Evolutionary conservation across 345 rosid genomes (phyloP).

Genomic region (Streptanthus diversifolius): DNA sequence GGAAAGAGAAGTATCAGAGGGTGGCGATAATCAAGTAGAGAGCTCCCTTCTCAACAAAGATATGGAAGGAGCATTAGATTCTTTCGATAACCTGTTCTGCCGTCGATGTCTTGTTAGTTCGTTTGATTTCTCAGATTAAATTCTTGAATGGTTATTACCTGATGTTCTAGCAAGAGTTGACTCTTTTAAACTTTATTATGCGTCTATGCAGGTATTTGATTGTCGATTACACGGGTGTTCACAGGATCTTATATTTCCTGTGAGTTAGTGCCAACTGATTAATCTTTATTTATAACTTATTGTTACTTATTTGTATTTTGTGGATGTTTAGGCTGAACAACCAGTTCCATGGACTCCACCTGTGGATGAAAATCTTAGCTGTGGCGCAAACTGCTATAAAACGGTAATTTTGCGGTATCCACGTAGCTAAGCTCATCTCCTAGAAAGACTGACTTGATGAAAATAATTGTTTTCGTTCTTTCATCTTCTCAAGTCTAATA

Average conservation of each 20-base stretch:
- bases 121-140: slow-evolving; percentile 1
- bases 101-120: slow-evolving; percentile 91
- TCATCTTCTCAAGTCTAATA: slow-evolving; percentile 66
- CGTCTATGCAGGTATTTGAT: slow-evolving; percentile 77
- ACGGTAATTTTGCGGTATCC: slow-evolving; percentile 43
- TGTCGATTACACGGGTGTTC: slow-evolving; percentile 99
- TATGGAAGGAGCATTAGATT: slow-evolving; percentile 97
- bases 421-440: slow-evolving; percentile 10
- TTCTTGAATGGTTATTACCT: neutral
- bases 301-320: slow-evolving; percentile 12
- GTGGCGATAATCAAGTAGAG: slow-evolving; percentile 49
- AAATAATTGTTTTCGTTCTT: neutral
- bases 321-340: slow-evolving; percentile 65
- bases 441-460: neutral
- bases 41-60: slow-evolving; percentile 73
- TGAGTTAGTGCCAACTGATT: slow-evolving; percentile 42
- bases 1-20: slow-evolving; percentile 56
- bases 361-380: slow-evolving; percentile 59
- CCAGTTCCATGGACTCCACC: slow-evolving; percentile 63
- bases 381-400: slow-evolving; percentile 77
- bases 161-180: neutral
- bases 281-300: neutral
- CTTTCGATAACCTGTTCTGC: slow-evolving; percentile 96
- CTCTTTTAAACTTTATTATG: slow-evolving; percentile 8
- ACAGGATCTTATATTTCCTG: slow-evolving; percentile 97